Evolutionary conservation across 345 rosid species (phyloP).

Genomic region (Populus tremula): DNA sequence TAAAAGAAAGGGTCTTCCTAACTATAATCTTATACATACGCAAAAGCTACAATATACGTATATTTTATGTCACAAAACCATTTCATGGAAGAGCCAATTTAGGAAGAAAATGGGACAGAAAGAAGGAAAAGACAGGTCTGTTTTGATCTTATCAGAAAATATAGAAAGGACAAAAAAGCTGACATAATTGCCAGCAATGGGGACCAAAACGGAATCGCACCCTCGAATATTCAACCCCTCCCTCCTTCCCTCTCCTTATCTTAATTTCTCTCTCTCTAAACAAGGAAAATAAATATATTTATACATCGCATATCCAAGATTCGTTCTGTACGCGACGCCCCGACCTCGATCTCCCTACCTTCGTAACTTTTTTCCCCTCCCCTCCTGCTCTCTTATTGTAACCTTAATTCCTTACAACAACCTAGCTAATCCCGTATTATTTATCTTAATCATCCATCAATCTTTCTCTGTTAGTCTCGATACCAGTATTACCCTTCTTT

Average conservation of each 20-base stretch:
- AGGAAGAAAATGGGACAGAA: not conserved
- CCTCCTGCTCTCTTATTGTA: constrained; percentile 4
- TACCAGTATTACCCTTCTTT: not conserved
- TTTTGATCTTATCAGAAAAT: constrained; percentile 34
- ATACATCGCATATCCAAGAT: constrained; percentile 39
- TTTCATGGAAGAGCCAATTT: no score
- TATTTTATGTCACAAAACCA: no score
- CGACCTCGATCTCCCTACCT: constrained; percentile 44
- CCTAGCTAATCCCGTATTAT: not conserved
- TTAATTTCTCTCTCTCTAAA: constrained; percentile 6
- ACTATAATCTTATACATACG: no score
- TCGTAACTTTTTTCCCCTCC: not conserved
- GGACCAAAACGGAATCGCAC: constrained; percentile 41
- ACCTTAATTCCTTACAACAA: not conserved
- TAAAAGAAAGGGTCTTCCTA: not conserved
- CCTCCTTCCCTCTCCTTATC: not conserved
- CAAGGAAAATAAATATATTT: not conserved
- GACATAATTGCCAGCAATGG: constrained; percentile 40
- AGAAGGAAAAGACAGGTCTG: not conserved
- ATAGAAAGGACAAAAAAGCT: not conserved
- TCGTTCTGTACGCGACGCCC: constrained; percentile 77
- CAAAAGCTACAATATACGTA: no score
- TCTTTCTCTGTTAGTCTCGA: no score
- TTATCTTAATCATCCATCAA: not conserved
- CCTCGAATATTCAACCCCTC: constrained; percentile 43